Evolutionary conservation across 2,329 filamentous ascomycete genomes (phyloP).

Genomic region (Colletotrichum falcatum): DNA sequence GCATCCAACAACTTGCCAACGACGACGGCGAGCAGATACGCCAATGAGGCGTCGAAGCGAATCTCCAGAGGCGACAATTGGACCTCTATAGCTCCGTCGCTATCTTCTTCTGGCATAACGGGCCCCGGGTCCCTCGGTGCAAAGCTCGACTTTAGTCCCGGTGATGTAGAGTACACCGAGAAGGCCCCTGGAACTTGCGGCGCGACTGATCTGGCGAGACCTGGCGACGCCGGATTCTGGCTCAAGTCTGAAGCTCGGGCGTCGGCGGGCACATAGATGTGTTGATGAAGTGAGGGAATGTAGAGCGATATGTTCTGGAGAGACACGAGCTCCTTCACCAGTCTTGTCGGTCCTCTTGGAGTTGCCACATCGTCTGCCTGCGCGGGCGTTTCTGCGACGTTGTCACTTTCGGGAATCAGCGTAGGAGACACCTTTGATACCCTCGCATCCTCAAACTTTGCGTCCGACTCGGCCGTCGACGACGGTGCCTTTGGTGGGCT

Average conservation of each 20-base stretch:
- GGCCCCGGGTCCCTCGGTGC: constrained; percentile 7
- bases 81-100: constrained; percentile 59
- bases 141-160: constrained; percentile 23
- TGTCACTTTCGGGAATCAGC: background rate
- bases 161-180: constrained; percentile 57
- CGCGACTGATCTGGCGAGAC: constrained; percentile 54
- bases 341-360: constrained; percentile 64
- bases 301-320: constrained; percentile 66
- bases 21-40: constrained; percentile 65
- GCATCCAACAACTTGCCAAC: constrained; percentile 62
- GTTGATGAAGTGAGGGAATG: constrained; percentile 62
- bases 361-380: constrained; percentile 58
- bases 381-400: constrained; percentile 32
- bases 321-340: constrained; percentile 67
- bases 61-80: constrained; percentile 64
- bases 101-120: constrained; percentile 35
- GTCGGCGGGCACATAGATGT: constrained; percentile 52
- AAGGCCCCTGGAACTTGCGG: constrained; percentile 72
- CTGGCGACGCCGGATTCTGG: constrained; percentile 45
- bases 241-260: constrained; percentile 47
- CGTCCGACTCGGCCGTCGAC: constrained; percentile 36
- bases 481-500: constrained; percentile 29
- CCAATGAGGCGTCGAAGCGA: constrained; percentile 68
- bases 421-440: background rate
- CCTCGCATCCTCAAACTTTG: background rate